A percentile compares a stretch with the other conserved stretches of the same genome.
Evolutionary conservation across 2,329 filamentous ascomycete species (phyloP).

Genomic region (Fusarium fracticaudum): DNA sequence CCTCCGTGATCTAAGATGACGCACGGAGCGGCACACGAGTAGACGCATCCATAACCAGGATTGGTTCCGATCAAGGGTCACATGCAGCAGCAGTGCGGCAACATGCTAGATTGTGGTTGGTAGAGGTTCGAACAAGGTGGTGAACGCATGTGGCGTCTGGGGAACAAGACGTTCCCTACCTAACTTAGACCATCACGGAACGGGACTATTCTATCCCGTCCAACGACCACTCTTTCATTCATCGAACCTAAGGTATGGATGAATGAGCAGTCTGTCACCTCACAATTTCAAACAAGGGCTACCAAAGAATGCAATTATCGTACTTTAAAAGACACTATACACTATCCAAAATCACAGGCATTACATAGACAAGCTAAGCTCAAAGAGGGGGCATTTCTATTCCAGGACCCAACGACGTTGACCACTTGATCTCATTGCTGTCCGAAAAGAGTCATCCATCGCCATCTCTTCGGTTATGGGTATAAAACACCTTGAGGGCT

Average conservation of each 20-base stretch:
- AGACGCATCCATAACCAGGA: neutral
- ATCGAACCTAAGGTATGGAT: neutral
- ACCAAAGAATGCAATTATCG: slow-evolving; percentile 8
- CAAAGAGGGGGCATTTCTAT: slow-evolving; percentile 15
- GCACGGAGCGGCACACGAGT: slow-evolving; percentile 15
- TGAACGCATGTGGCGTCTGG: slow-evolving; percentile 14
- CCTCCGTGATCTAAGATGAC: slow-evolving; percentile 23
- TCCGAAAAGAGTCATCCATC: slow-evolving; percentile 26
- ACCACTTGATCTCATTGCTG: slow-evolving; percentile 17
- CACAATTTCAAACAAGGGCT: neutral
- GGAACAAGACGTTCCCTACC: neutral
- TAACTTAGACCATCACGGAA: neutral
- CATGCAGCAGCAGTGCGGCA: slow-evolving; percentile 14
- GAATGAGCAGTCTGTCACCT: neutral
- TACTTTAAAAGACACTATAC: slow-evolving; percentile 34
- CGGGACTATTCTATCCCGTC: slow-evolving; percentile 1
- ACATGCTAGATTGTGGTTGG: slow-evolving; percentile 10
- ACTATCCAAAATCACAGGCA: slow-evolving; percentile 40
- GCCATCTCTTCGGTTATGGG: slow-evolving; percentile 28
- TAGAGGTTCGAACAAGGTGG: neutral
- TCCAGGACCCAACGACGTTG: slow-evolving; percentile 20
- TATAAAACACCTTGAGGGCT: slow-evolving; percentile 23
- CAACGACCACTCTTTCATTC: neutral
- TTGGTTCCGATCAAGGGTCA: slow-evolving; percentile 25
- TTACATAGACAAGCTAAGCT: slow-evolving; percentile 38